phyloP scores from a whole-genome alignment of 176 grass and related monocot species.

The Guadua angustifolia region DNA sequence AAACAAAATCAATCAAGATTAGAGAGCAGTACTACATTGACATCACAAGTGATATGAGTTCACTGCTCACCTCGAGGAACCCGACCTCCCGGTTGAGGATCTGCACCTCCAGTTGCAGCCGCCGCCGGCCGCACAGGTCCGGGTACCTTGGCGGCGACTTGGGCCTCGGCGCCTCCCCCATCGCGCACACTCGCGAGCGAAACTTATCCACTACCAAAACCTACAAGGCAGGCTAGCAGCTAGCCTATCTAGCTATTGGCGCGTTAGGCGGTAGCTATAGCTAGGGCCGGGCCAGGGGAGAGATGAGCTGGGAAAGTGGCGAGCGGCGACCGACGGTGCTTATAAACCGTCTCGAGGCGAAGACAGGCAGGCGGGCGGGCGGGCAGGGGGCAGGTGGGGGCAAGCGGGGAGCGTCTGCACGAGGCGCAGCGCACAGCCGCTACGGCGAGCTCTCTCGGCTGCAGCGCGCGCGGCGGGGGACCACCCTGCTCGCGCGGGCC shows the following conservation, averaged over 20 bases:
- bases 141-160: conserved; percentile 91
- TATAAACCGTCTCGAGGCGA: conserved; percentile 19
- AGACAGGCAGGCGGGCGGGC: neutral
- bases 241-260: neutral
- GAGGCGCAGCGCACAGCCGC: conserved; percentile 4
- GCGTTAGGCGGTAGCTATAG: neutral
- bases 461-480: neutral
- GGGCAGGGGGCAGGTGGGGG: neutral
- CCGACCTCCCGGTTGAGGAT: conserved; percentile 89
- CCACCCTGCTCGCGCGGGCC: too few species aligned
- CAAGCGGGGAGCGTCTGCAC: conserved; percentile 20
- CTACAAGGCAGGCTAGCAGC: neutral
- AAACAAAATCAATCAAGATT: neutral
- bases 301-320: neutral
- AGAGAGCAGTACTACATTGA: neutral
- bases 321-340: neutral
- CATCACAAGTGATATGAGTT: neutral
- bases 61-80: conserved; percentile 87
- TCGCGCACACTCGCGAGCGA: neutral
- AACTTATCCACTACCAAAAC: neutral
- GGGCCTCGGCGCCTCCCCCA: conserved; percentile 64
- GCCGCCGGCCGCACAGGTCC: conserved; percentile 82
- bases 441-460: neutral
- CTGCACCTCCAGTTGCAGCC: conserved; percentile 90
- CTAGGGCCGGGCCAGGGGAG: neutral